Base-by-base conservation (phyloP, 192 early-diverging fungal species). In the Backusella liffmaniae region DNA sequence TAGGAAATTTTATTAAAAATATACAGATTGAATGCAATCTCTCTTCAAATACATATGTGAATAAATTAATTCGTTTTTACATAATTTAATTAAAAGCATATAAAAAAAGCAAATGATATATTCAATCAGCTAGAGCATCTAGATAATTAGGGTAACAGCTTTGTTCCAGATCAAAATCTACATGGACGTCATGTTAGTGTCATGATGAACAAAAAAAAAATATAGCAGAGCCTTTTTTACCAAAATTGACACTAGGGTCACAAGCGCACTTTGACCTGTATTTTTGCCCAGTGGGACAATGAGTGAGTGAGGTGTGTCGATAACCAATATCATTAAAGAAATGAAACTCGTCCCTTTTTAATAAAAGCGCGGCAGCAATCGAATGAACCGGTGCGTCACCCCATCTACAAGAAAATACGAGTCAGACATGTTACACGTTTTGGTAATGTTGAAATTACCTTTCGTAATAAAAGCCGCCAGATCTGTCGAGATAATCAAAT, bases 381-480 rank as follows among this genome's bases (percentile, higher is more conserved):
- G 88, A 88, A 75, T 93, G 93, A 0, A 92, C 89, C 10, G 93
- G 91, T 3, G 92, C 93, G 82, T 94, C 92, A 0, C 92, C 90
- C 92, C 92, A 93, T 18, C 70, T 72, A 72, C 7, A 10, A 26
- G 26, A 26, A 6, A 26, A 49, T 7, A 49, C n/a, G 9, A 39
- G 37, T 39, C 10, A 10, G 37, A 39, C 10, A 37, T 37, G 36
- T 9, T 37, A 37, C 37, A 39, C 8, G 37, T 12, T 39, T 2
- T 9, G 37, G 37, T 39, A 2, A 39, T 39, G 3, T 39, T 12
- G 9, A 39, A 39, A 10, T 32, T 32, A 70, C 70, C 92, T 79
- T 79, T 93, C 92, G 73, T 96, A 96, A 72, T 90, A 96, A 84
- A 96, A 95, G 13, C 95, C 94, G 35, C 95, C 94, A 18, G 84